Evolutionary conservation across 208 protist genomes (phyloP).

Genomic region (Crithidia mellificae): DNA sequence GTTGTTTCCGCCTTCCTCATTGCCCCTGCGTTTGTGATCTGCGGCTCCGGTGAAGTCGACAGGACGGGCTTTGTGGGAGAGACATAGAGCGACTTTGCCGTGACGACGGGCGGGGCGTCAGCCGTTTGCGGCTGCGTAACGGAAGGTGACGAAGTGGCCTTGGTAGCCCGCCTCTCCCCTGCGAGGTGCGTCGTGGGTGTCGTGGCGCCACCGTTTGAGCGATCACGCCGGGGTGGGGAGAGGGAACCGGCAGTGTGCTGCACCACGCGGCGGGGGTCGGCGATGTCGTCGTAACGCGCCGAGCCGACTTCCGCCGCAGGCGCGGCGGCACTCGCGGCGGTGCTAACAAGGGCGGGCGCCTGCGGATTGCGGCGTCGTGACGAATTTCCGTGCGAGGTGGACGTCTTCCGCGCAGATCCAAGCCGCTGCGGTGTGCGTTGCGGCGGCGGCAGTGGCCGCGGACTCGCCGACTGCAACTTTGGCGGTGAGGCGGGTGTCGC

Average conservation of each 20-base stretch:
- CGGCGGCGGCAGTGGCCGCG: background rate
- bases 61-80: background rate
- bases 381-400: background rate
- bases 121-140: too few species aligned
- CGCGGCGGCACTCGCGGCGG: background rate
- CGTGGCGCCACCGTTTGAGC: background rate
- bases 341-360: background rate
- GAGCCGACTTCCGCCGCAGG: background rate
- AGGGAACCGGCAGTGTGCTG: background rate
- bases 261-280: slow-evolving; percentile 1
- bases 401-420: background rate
- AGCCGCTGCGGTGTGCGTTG: background rate
- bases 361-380: background rate
- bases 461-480: slow-evolving; percentile 3
- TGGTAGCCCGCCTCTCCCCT: too few species aligned
- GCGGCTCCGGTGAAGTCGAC: background rate
- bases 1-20: background rate
- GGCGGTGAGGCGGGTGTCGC: background rate
- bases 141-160: too few species aligned
- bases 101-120: background rate
- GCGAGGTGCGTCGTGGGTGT: background rate
- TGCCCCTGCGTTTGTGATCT: background rate
- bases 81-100: background rate
- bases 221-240: background rate
- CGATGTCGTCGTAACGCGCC: background rate